These are phyloP conservation scores for Termitomyces sp. DNA, from an alignment of 768 basidiomycete species.

Conservation along the genomic window DNA sequence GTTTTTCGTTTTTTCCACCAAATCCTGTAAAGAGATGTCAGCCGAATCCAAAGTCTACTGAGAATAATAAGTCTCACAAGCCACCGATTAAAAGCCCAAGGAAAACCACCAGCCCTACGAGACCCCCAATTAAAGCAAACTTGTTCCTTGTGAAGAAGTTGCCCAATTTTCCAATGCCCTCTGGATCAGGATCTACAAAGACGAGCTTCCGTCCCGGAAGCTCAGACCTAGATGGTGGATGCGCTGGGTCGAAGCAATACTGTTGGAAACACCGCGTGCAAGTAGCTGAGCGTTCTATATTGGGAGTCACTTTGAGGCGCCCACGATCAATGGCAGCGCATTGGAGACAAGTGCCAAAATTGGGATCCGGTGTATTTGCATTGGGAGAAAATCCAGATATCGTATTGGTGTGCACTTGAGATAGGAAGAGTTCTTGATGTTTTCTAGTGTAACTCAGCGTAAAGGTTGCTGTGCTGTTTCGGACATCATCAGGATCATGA, in stretches of 20 bases:
- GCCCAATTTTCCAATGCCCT: conserved; percentile 39
- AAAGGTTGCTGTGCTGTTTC: conserved; percentile 50
- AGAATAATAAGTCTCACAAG: conserved; percentile 28
- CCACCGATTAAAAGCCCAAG: conserved; percentile 34
- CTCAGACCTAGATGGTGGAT: conserved; percentile 37
- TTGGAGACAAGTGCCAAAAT: conserved; percentile 64
- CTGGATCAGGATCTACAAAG: conserved; percentile 55
- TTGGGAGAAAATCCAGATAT: conserved; percentile 61
- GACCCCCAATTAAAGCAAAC: conserved; percentile 44
- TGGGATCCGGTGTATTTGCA: conserved; percentile 54
- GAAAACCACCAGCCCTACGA: conserved; percentile 37
- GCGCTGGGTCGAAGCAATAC: conserved; percentile 50
- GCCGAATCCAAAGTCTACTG: neutral
- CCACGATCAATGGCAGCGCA: conserved; percentile 59
- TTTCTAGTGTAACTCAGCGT: conserved; percentile 54
- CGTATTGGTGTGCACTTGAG: conserved; percentile 54
- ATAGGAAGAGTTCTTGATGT: conserved; percentile 54
- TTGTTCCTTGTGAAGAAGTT: conserved; percentile 43
- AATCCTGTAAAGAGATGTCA: conserved; percentile 13
- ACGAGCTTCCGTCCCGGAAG: conserved; percentile 41
- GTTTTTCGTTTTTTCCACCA: conserved; percentile 25
- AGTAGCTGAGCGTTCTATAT: conserved; percentile 34
- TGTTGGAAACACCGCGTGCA: conserved; percentile 46
- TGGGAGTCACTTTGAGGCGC: conserved; percentile 34
- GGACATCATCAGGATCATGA: conserved; percentile 10